Evolutionary conservation across 176 grass and related monocot genomes (phyloP).

Genomic region (Cymbopogon citratus): DNA sequence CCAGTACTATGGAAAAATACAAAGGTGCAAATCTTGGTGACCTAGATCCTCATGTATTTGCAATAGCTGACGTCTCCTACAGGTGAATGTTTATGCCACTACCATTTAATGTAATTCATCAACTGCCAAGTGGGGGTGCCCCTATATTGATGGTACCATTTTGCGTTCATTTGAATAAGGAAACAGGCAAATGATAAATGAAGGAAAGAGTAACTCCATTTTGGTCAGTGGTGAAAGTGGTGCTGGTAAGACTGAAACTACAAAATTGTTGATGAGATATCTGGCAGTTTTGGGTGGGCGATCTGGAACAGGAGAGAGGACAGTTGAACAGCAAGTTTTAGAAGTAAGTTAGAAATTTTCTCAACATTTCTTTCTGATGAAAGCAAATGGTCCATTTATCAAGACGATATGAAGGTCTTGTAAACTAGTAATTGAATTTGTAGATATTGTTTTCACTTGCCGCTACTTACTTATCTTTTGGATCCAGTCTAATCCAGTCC

Average conservation of each 20-base stretch:
- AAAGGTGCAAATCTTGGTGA: slow-evolving; percentile 82
- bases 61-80: slow-evolving; percentile 86
- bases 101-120: slow-evolving; percentile 8
- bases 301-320: slow-evolving; percentile 72
- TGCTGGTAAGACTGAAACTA: slow-evolving; percentile 98
- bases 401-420: background rate
- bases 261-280: slow-evolving; percentile 93
- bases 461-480: slow-evolving; percentile 20
- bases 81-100: slow-evolving; percentile 66
- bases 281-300: slow-evolving; percentile 89
- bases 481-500: slow-evolving; percentile 89
- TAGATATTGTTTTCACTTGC: background rate
- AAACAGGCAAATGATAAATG: slow-evolving; percentile 99
- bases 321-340: slow-evolving; percentile 95
- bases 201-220: slow-evolving; percentile 91
- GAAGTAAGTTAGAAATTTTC: slow-evolving; percentile 54
- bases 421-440: slow-evolving; percentile 15
- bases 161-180: slow-evolving; percentile 55
- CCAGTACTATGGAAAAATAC: slow-evolving; percentile 75
- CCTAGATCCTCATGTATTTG: slow-evolving; percentile 87
- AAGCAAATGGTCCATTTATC: slow-evolving; percentile 4
- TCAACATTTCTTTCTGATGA: slow-evolving; percentile 9
- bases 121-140: slow-evolving; percentile 15
- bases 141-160: slow-evolving; percentile 44
- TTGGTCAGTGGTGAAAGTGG: slow-evolving; percentile 99